phyloP scores from a whole-genome alignment of 2,329 filamentous ascomycete genomes.

The Alternaria sp. region DNA sequence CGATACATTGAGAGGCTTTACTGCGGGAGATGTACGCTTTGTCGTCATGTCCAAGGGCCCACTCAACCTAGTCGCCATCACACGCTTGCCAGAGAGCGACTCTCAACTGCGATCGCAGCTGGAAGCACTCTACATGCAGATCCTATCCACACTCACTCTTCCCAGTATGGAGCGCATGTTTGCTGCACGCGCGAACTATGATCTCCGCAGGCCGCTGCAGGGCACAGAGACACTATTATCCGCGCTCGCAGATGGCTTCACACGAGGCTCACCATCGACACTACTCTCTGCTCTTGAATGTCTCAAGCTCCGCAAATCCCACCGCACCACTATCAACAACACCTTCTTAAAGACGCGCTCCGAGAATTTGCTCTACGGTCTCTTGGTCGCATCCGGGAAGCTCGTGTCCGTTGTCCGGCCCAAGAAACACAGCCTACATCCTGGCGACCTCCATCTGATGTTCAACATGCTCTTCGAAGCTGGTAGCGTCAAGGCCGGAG shows the following conservation, averaged over 20 bases:
- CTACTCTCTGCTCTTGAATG: constrained; percentile 92
- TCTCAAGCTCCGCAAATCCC: constrained; percentile 86
- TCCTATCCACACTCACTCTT: constrained; percentile 91
- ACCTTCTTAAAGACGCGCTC: constrained; percentile 80
- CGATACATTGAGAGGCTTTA: constrained; percentile 82
- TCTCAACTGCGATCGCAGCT: constrained; percentile 85
- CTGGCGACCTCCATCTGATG: constrained; percentile 92
- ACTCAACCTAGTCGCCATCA: constrained; percentile 92
- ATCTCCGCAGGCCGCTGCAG: constrained; percentile 86
- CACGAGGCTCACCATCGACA: constrained; percentile 86
- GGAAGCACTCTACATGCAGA: constrained; percentile 97
- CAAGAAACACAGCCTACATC: constrained; percentile 92
- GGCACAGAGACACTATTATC: constrained; percentile 92
- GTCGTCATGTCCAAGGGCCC: constrained; percentile 85
- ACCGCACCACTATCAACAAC: constrained; percentile 86
- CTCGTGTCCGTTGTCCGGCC: constrained; percentile 95
- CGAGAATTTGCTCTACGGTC: constrained; percentile 84
- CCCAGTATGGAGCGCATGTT: constrained; percentile 89
- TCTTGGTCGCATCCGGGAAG: constrained; percentile 90
- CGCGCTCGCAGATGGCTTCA: constrained; percentile 93
- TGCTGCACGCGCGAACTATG: constrained; percentile 87
- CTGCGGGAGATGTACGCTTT: constrained; percentile 85
- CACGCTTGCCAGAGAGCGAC: constrained; percentile 90
- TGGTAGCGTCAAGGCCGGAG: constrained; percentile 86
- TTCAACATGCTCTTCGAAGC: constrained; percentile 99